Percentiles rank a stretch among this genome's conserved stretches.
Evolutionary conservation across 352 stramenopile species (phyloP).

Genomic region (Phytophthora idaei): DNA sequence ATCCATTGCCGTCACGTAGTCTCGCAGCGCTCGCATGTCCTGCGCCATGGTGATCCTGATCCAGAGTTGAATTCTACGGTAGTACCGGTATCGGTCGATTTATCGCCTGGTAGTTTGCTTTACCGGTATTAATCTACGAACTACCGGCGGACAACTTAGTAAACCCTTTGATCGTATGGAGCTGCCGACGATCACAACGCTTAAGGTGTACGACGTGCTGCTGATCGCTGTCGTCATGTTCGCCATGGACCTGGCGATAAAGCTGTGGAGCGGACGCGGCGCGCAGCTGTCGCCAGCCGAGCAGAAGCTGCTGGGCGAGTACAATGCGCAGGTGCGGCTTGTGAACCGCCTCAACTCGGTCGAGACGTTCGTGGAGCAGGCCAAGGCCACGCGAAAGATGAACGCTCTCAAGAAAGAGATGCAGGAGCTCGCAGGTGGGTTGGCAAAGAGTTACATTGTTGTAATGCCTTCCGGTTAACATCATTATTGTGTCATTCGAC

Average conservation of each 20-base stretch:
- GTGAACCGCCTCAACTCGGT: constrained; percentile 88
- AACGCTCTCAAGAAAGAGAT: constrained; percentile 87
- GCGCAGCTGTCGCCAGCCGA: constrained; percentile 62
- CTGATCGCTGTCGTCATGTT: constrained; percentile 67
- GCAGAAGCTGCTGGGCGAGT: constrained; percentile 59
- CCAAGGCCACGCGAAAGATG: constrained; percentile 86
- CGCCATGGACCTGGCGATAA: constrained; percentile 52
- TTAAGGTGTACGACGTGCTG: constrained; percentile 79
- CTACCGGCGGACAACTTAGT: too few species aligned
- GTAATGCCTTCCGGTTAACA: background rate
- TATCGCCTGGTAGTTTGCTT: too few species aligned
- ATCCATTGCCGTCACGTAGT: constrained; percentile 89
- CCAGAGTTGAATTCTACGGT: too few species aligned
- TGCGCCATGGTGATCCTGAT: constrained; percentile 52
- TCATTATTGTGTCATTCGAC: constrained; percentile 14
- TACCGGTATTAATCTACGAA: too few species aligned
- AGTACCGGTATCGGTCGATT: too few species aligned
- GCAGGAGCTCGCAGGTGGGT: constrained; percentile 75
- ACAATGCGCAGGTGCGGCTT: constrained; percentile 80
- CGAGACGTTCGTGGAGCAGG: constrained; percentile 89
- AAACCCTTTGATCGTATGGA: constrained; percentile 7
- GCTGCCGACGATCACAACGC: constrained; percentile 50
- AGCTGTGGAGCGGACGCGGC: constrained; percentile 57
- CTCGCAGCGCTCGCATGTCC: constrained; percentile 72
- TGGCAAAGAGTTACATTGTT: background rate